Evolutionary conservation across 768 basidiomycete species (phyloP).

Genomic region (Calocera viscosa): DNA sequence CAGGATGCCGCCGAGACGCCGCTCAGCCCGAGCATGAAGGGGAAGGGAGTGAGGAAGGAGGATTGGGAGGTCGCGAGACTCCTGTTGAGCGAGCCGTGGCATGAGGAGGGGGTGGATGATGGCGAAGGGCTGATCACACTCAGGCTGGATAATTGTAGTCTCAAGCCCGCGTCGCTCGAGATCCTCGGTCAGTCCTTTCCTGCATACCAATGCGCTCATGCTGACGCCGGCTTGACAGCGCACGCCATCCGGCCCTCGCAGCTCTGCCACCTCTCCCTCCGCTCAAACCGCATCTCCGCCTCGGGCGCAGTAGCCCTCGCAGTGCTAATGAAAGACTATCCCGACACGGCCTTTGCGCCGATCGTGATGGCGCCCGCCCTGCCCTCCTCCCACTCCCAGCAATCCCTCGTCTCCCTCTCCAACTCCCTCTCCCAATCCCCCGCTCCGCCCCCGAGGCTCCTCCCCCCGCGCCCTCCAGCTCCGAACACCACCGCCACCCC

Average conservation of each 20-base stretch:
- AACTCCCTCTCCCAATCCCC: constrained; percentile 26
- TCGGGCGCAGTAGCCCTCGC: constrained; percentile 85
- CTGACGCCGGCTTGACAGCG: no score
- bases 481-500: background rate
- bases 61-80: background rate
- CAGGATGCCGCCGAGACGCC: background rate
- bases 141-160: constrained; percentile 74
- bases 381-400: background rate
- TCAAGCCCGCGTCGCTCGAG: constrained; percentile 65
- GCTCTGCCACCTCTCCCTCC: constrained; percentile 76
- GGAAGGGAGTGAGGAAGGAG: background rate
- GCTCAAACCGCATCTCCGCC: constrained; percentile 74
- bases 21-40: background rate
- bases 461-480: background rate
- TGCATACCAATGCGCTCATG: no score
- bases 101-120: constrained; percentile 8
- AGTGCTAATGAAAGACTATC: constrained; percentile 93
- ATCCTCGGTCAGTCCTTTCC: constrained; percentile 48
- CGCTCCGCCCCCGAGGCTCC: constrained; percentile 11
- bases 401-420: constrained; percentile 1
- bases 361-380: constrained; percentile 16
- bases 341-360: constrained; percentile 47
- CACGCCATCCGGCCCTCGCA: constrained; percentile 73
- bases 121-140: constrained; percentile 46
- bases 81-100: constrained; percentile 4